phyloP scores from a whole-genome alignment of 352 stramenopile species.

The Phytophthora cajani region DNA sequence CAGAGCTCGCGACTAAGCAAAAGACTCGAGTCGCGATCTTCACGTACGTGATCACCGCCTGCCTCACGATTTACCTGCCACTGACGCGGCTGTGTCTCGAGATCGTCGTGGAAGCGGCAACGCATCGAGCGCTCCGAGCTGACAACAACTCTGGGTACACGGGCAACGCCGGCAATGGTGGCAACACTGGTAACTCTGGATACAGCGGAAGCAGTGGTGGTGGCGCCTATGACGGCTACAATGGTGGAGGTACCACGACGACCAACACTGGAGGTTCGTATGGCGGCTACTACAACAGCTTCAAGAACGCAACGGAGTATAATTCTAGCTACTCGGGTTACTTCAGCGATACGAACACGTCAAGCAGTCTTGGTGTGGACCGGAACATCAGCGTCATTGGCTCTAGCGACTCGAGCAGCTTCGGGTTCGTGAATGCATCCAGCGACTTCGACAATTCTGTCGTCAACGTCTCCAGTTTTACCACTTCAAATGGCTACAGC shows the following conservation, averaged over 20 bases:
- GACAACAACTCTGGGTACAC: background rate
- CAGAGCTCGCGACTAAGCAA: slow-evolving; percentile 29
- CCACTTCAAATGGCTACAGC: background rate
- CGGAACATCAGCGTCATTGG: background rate
- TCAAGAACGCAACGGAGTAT: background rate
- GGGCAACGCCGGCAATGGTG: background rate
- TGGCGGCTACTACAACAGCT: background rate
- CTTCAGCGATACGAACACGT: background rate
- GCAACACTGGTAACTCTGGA: background rate
- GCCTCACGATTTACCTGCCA: slow-evolving; percentile 47
- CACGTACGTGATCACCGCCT: slow-evolving; percentile 48
- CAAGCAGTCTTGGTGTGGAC: background rate
- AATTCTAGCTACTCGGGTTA: background rate
- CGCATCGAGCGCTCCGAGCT: background rate
- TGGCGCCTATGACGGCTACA: background rate
- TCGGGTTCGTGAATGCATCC: background rate
- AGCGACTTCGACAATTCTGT: background rate
- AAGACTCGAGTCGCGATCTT: slow-evolving; percentile 33
- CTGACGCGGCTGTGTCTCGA: slow-evolving; percentile 40
- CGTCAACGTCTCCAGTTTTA: background rate
- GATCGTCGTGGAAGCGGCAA: background rate
- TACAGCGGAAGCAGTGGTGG: background rate
- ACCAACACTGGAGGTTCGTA: background rate
- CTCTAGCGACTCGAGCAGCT: background rate
- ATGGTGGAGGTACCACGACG: background rate